A percentile compares a stretch with the other conserved stretches of the same genome.
These are phyloP conservation scores for Pestalotiopsis sp. DNA, from an alignment of 2,329 filamentous ascomycete genomes.

Conservation along the genomic window DNA sequence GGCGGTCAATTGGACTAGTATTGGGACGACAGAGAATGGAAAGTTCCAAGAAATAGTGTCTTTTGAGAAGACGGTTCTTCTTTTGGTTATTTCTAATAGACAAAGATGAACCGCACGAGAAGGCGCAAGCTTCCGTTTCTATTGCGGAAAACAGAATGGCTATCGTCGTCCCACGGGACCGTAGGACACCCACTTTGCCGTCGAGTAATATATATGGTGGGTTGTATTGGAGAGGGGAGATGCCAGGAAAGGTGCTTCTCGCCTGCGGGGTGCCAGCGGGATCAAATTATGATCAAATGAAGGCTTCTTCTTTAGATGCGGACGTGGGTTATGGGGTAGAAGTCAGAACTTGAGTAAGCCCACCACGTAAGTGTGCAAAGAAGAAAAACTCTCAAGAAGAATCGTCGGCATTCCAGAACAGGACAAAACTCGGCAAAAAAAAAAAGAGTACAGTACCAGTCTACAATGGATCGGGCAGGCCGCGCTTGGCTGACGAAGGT, in stretches of 20 bases:
- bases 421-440: constrained; percentile 6
- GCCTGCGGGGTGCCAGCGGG: not conserved
- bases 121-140: not conserved
- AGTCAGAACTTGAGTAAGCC: not conserved
- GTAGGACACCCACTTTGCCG: not conserved
- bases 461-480: not conserved
- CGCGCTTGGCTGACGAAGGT: constrained; percentile 6
- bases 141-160: not conserved
- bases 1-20: not conserved
- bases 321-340: not conserved
- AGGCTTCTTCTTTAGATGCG: not conserved
- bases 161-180: not conserved
- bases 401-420: not conserved
- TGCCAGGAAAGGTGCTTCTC: not conserved
- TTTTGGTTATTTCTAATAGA: not conserved
- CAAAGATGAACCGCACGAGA: not conserved
- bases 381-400: not conserved
- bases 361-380: not conserved
- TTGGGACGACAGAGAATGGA: not conserved
- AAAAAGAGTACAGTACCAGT: not conserved
- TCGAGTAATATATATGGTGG: not conserved
- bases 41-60: not conserved
- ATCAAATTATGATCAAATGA: not conserved
- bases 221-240: not conserved
- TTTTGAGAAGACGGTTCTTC: not conserved